A percentile compares a stretch with the other conserved stretches of the same genome.
phyloP scores from a whole-genome alignment of 495 filamentous ascomycete genomes.

The Usnea hakonensis region DNA sequence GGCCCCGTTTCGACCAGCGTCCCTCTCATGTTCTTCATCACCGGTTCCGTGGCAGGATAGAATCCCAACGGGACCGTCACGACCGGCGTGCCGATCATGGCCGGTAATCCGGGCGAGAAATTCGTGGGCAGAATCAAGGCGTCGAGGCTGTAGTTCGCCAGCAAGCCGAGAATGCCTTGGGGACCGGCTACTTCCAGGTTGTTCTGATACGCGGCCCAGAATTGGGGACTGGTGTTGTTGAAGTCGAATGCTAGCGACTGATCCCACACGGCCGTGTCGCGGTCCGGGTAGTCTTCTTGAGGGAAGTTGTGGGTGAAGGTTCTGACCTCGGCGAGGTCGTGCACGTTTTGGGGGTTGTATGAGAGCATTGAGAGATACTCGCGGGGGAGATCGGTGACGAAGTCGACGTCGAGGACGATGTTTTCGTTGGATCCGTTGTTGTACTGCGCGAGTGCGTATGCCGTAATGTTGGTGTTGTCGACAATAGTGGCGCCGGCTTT shows the following conservation, averaged over 20 bases:
- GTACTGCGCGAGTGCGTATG: constrained; percentile 38
- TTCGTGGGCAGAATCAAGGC: constrained; percentile 46
- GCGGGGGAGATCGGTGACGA: constrained; percentile 34
- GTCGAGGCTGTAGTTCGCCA: constrained; percentile 40
- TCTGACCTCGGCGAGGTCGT: constrained; percentile 33
- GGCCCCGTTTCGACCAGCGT: constrained; percentile 39
- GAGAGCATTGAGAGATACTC: constrained; percentile 40
- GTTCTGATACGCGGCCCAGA: constrained; percentile 39
- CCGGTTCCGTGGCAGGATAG: constrained; percentile 38
- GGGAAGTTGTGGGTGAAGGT: constrained; percentile 40
- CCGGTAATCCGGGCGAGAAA: constrained; percentile 37
- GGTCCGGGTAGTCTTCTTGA: constrained; percentile 41
- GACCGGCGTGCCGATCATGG: constrained; percentile 42
- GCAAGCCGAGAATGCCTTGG: constrained; percentile 44
- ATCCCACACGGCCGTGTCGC: constrained; percentile 44
- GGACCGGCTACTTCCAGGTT: constrained; percentile 39
- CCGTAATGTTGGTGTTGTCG: constrained; percentile 46
- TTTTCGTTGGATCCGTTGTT: constrained; percentile 25
- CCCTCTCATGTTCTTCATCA: constrained; percentile 33
- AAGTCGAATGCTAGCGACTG: constrained; percentile 32
- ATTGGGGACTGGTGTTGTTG: constrained; percentile 35
- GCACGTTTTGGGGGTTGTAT: constrained; percentile 41
- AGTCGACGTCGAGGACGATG: constrained; percentile 39
- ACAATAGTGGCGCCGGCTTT: constrained; percentile 46
- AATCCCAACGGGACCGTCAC: constrained; percentile 48